Base-by-base conservation (phyloP, 495 filamentous ascomycete species). In the Aspergillus haitiensis region DNA sequence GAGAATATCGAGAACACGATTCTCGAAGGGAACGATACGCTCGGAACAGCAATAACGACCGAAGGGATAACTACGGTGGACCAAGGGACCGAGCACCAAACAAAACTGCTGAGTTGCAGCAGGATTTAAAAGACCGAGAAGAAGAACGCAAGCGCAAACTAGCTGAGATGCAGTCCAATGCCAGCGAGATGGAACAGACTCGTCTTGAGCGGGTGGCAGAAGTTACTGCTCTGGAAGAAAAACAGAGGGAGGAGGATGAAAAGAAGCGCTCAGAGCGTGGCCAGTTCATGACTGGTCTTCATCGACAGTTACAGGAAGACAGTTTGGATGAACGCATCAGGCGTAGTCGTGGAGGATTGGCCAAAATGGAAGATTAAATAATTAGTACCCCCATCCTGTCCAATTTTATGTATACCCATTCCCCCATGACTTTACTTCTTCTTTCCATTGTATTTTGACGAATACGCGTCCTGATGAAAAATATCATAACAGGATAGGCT, bases 131-230 rank as follows among this genome's bases (percentile, higher is more conserved):
- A 34, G 68, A 67, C 4, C 45, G 58, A 13, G 71, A 75, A 35
- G 77, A 78, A 59, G 78, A 81, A 44, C 76, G 76, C 35, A 69
- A 70, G 33, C 73, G 73, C 50, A 93, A 89, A 67, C 77, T 98
- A 5, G 91, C 89, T 15, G 89, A 87, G 36, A 98, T 98, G 94
- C 90, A 92, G 66, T 81, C 83, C 27, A 90, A 90, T 55, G 94
- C 94, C n/a, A 78, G 79, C 3, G 83, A 88, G 11, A 79, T 98
- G 59, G 90, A 97, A 69, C 64, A 79, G 39, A 85, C 88, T 50
- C 89, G 94, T 16, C 84, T 85, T 49, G 81, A 82, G 45, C 85
- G 92, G 31, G 76, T 97, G 18, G 82, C 84, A 1, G 82, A 86
- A 5, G 79, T 94, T 40, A 82, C 81, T 34, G 82, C 83, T 40